Conservation (phyloP, 2,329 filamentous ascomycete species). For the Paraphoma chrysanthemicola region DNA sequence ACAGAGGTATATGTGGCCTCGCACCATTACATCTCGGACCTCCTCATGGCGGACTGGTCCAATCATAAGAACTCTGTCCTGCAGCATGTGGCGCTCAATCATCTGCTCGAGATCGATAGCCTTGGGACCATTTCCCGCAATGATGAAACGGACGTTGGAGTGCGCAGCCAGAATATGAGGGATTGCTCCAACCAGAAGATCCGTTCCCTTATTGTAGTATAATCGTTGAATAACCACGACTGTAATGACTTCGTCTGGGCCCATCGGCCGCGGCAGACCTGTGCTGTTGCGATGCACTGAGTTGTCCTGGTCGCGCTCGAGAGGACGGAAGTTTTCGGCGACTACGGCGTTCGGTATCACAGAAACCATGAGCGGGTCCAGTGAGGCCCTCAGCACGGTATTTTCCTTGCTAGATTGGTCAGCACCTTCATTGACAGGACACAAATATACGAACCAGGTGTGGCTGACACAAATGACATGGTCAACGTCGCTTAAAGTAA, state of each 20-base stretch:
- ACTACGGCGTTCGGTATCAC: slow-evolving; percentile 98
- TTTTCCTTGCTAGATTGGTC: slow-evolving; percentile 81
- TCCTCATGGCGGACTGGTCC: slow-evolving; percentile 94
- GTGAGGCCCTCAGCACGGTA: slow-evolving; percentile 89
- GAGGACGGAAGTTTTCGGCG: slow-evolving; percentile 89
- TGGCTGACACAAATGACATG: slow-evolving; percentile 99
- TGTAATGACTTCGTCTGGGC: slow-evolving; percentile 85
- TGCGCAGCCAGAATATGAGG: slow-evolving; percentile 89
- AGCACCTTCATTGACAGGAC: too few relatives aligned
- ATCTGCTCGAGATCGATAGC: slow-evolving; percentile 98
- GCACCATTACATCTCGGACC: slow-evolving; percentile 95
- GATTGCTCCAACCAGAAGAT: slow-evolving; percentile 94
- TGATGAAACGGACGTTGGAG: slow-evolving; percentile 94
- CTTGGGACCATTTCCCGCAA: slow-evolving; percentile 93
- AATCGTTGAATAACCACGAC: slow-evolving; percentile 97
- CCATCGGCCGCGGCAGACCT: slow-evolving; percentile 71
- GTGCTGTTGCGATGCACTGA: slow-evolving; percentile 47
- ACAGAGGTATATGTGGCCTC: slow-evolving; percentile 95
- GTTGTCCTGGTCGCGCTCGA: slow-evolving; percentile 52
- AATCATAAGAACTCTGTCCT: slow-evolving; percentile 91
- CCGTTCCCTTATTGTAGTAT: slow-evolving; percentile 98
- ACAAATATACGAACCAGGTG: slow-evolving; percentile 72
- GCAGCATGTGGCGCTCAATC: slow-evolving; percentile 91
- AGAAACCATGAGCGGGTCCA: slow-evolving; percentile 96
- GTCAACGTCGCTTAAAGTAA: slow-evolving; percentile 93